Evolutionary conservation across 1,284 basidiomycete genomes (phyloP), one percentile per base, ranked within the genome.

Genomic region (Trametes sp.): DNA sequence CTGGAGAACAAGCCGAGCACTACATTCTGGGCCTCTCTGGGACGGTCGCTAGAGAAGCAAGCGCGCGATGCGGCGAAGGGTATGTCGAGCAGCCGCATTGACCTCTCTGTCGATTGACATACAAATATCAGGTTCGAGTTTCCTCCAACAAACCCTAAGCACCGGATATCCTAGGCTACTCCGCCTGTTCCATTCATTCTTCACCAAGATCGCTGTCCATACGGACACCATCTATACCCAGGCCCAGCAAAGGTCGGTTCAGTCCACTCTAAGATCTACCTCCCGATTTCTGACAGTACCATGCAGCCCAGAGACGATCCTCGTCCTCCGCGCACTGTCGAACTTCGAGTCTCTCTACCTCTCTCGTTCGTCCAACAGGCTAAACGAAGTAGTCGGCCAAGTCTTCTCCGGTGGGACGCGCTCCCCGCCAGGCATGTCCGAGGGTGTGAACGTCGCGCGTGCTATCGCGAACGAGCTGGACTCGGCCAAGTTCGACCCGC

Each of bases 131-230:
- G 93, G 81, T 26, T 96, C 93, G 0, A 84, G 85, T 5, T 93
- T 98, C 76, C 77, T 98, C 13, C 94, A 96, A 68, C 94, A 95
- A 73, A 92, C 94, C 2, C 80, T 98, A 24, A 89, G 90, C 69
- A 81, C 85, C 2, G 92, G 93, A 23, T 98, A 98, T 77, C 93
- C 95, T 1, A 86, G 87, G 54, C 80, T 98, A 4, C 75, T 98
- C 8, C 86, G 97, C 14, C 82, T 98, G 13, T 96, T 98, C 76
- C 96, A 98, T 59, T 95, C 96, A 44, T 97, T 98, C 77, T 98
- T 98, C 74, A 88, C 92, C 21, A 96, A 96, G 75, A 96, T 98
- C 53, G 88, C 94, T 0, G 90, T 98, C 5, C 93, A 98, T 71
- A 98, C 96, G 0, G 96, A 98, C 74, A 97, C 96, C 0, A 81